phyloP scores from a whole-genome alignment of 148 eudicot species.

The Selenicereus undatus region DNA sequence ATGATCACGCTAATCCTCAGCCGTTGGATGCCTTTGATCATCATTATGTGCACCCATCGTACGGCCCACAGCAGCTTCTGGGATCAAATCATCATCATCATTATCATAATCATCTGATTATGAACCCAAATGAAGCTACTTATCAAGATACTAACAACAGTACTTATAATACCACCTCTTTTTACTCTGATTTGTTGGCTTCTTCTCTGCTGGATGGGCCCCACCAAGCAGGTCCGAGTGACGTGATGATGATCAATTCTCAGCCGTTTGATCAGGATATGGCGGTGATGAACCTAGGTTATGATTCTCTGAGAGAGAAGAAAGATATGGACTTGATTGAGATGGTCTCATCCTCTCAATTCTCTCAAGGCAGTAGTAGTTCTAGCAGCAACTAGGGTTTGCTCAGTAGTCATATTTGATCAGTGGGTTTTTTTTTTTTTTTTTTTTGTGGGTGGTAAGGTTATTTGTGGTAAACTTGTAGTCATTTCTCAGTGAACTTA shows the following conservation, averaged over 20 bases:
- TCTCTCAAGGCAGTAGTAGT: constrained; percentile 14
- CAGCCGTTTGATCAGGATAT: constrained; percentile 2
- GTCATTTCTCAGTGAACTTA: background rate
- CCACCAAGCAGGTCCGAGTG: background rate
- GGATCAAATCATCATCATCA: background rate
- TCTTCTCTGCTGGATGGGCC: background rate
- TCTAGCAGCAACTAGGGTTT: background rate
- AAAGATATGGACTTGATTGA: constrained; percentile 63
- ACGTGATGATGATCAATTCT: constrained; percentile 5
- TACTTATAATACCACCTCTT: background rate
- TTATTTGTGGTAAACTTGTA: background rate
- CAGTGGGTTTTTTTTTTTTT: background rate
- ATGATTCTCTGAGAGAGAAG: constrained; percentile 8
- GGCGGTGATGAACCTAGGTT: constrained; percentile 10
- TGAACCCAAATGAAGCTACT: background rate
- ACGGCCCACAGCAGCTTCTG: background rate
- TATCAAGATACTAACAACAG: background rate
- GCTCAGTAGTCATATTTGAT: background rate
- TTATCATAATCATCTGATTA: background rate
- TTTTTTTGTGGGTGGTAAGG: background rate
- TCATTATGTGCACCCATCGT: background rate
- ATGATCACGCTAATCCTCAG: background rate
- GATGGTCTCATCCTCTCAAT: constrained; percentile 40
- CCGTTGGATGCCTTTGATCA: constrained; percentile 1
- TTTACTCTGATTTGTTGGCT: background rate